These are phyloP conservation scores for Cyberlindnera suaveolens DNA, from an alignment of 805 yeast species.

Conservation along the genomic window DNA sequence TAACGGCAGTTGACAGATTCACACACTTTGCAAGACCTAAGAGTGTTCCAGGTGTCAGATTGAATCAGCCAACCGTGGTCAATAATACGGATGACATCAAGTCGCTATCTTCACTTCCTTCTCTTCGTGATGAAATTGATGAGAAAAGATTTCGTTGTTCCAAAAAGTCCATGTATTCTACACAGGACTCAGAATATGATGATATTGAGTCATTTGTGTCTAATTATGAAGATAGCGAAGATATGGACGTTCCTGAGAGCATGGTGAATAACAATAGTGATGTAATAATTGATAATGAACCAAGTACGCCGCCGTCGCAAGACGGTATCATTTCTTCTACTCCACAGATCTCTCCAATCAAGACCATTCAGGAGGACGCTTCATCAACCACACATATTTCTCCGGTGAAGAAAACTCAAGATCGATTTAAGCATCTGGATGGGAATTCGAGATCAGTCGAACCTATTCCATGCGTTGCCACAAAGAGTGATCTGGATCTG, in stretches of 20 bases:
- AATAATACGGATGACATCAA: too few species aligned
- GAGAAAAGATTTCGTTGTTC: conserved; percentile 1
- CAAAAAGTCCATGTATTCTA: not conserved
- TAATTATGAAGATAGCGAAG: conserved; percentile 17
- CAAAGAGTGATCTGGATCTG: conserved; percentile 11
- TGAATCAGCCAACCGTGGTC: too few species aligned
- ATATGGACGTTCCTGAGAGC: conserved; percentile 7
- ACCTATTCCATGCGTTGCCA: not conserved
- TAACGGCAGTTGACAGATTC: too few species aligned
- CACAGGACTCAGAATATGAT: conserved; percentile 3
- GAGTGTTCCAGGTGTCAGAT: too few species aligned
- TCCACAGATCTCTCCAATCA: conserved; percentile 23
- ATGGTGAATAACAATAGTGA: conserved; percentile 9
- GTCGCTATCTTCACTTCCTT: too few species aligned
- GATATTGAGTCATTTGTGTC: conserved; percentile 26
- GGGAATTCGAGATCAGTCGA: not conserved
- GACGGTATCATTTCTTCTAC: conserved; percentile 23
- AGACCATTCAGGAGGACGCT: conserved; percentile 13
- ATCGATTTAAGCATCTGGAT: too few species aligned
- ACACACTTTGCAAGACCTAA: too few species aligned
- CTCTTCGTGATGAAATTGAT: not conserved
- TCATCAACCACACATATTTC: not conserved
- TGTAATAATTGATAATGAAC: conserved; percentile 11
- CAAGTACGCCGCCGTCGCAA: conserved; percentile 21
- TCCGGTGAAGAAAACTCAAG: not conserved